A percentile compares a stretch with the other conserved stretches of the same genome.
phyloP scores from a whole-genome alignment of 805 yeast genomes.

The Naumovozyma baii region DNA sequence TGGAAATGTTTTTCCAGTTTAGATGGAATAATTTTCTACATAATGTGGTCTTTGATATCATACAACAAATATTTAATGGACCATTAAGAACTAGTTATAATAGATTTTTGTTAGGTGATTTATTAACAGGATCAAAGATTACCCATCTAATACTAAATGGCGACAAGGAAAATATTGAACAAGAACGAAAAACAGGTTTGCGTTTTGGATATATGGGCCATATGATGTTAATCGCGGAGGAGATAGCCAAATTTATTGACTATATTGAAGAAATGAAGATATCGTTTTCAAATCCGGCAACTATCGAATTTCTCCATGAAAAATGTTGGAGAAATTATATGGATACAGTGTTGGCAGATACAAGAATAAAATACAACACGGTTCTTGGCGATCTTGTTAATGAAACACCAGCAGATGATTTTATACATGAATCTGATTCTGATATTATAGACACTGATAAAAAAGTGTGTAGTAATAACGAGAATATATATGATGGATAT shows the following conservation, averaged over 20 bases:
- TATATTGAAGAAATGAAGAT: conserved; percentile 34
- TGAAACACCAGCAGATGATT: conserved; percentile 26
- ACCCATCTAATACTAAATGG: conserved; percentile 58
- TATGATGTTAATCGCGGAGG: conserved; percentile 84
- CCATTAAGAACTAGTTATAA: conserved; percentile 60
- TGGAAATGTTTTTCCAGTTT: conserved; percentile 55
- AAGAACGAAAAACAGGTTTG: conserved; percentile 51
- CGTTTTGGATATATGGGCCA: conserved; percentile 96
- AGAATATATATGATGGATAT: conserved; percentile 28
- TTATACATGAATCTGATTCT: conserved; percentile 3
- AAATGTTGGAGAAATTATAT: conserved; percentile 70
- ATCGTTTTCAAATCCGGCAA: conserved; percentile 17
- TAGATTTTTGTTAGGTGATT: conserved; percentile 48
- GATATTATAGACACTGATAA: conserved; percentile 26
- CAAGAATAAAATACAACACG: conserved; percentile 89
- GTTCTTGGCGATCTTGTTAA: conserved; percentile 65
- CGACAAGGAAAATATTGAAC: conserved; percentile 46
- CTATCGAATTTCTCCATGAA: conserved; percentile 20
- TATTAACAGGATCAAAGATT: conserved; percentile 49
- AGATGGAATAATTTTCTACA: conserved; percentile 82
- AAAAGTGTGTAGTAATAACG: conserved; percentile 19
- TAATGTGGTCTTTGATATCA: conserved; percentile 73
- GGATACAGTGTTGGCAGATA: conserved; percentile 70
- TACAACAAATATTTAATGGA: conserved; percentile 74
- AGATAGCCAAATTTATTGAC: conserved; percentile 74